Conservation (phyloP, 2,329 filamentous ascomycete genomes). For the Trichoderma polysporum region DNA sequence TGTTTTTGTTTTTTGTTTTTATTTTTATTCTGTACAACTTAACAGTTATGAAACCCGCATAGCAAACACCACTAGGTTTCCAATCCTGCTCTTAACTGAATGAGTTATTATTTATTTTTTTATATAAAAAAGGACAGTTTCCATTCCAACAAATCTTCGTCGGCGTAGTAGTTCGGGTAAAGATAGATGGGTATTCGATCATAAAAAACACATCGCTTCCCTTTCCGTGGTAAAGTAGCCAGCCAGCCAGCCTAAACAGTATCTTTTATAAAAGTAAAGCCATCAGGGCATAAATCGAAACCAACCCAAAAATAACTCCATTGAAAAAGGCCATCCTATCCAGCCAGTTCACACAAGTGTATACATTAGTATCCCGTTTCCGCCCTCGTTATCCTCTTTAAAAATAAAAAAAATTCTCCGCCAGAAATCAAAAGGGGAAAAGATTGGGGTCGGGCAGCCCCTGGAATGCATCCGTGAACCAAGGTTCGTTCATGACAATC, state of each 20-base stretch:
- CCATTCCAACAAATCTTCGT: too few species aligned
- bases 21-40: too few species aligned
- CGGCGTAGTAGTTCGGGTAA: too few species aligned
- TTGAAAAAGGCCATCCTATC: background rate
- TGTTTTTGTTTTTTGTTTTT: too few species aligned
- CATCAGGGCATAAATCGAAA: background rate
- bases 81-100: too few species aligned
- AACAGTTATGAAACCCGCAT: too few species aligned
- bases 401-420: background rate
- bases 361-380: background rate
- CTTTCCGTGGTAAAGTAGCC: background rate
- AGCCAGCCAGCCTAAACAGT: background rate
- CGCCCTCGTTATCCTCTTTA: background rate
- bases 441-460: slow-evolving; percentile 36
- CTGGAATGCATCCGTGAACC: slow-evolving; percentile 41
- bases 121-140: too few species aligned
- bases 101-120: too few species aligned
- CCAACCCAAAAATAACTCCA: background rate
- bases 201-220: background rate
- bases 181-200: background rate
- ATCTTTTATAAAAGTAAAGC: background rate
- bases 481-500: slow-evolving; percentile 42
- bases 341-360: background rate
- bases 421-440: slow-evolving; percentile 35
- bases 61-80: too few species aligned